Evolutionary conservation across 371 early-diverging fungal genomes (phyloP).

Genomic region (Mucor ambiguus): DNA sequence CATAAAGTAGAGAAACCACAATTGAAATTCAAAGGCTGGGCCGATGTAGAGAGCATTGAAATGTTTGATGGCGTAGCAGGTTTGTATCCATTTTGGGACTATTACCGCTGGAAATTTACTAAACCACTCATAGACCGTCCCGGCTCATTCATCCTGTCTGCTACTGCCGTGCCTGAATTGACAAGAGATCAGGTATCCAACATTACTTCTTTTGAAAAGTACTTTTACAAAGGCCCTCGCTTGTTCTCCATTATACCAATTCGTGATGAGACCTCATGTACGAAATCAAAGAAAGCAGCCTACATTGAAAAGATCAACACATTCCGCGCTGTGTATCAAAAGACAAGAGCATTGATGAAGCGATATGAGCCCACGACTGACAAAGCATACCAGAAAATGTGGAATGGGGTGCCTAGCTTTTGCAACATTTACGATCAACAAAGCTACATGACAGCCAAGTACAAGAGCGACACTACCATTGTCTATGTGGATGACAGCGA

Average conservation of each 20-base stretch:
- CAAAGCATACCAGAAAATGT: conserved; percentile 25
- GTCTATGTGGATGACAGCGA: conserved; percentile 40
- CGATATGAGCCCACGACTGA: conserved; percentile 24
- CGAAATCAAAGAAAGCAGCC: conserved; percentile 5
- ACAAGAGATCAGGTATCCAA: conserved; percentile 17
- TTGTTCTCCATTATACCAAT: conserved; percentile 28
- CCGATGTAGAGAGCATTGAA: conserved; percentile 48
- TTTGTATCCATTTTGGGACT: neutral
- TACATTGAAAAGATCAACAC: conserved; percentile 9
- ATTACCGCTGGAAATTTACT: neutral
- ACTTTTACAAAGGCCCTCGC: conserved; percentile 39
- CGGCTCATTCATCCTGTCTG: conserved; percentile 37
- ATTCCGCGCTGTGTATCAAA: conserved; percentile 27
- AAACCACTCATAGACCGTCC: conserved; percentile 18
- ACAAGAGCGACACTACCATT: conserved; percentile 41
- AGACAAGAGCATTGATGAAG: conserved; percentile 33
- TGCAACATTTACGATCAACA: conserved; percentile 27
- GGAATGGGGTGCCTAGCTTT: conserved; percentile 28
- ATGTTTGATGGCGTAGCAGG: conserved; percentile 46
- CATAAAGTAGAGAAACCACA: conserved; percentile 5
- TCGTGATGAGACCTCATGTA: neutral
- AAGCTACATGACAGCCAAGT: conserved; percentile 29
- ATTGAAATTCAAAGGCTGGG: conserved; percentile 52
- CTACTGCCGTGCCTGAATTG: conserved; percentile 15
- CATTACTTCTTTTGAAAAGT: conserved; percentile 36